Base-by-base conservation (phyloP, 169 alveolate genomes). In the Besnoitia besnoiti region DNA sequence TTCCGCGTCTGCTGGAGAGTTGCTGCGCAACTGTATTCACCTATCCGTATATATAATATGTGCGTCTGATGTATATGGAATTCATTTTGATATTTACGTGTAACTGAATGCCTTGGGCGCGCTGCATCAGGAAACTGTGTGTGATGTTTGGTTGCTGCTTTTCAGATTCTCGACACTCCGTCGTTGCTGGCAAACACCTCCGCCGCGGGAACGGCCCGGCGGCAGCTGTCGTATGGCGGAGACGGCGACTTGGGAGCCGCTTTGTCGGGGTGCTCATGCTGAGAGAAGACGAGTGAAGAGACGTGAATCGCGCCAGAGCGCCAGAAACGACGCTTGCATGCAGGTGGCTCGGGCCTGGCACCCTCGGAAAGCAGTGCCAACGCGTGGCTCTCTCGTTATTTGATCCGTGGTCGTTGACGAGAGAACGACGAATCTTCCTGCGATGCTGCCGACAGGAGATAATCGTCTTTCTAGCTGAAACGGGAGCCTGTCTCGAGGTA, bases 161-260 rank as follows among this genome's bases (percentile, higher is more conserved):
- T 2, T 35, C 82, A 85, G 91, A 61, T 85, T 39, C 82, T 85
- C 40, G 91, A 50, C 24, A 85, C 91, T 47, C 91, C 91, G 19
- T 85, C 91, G 51, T 82, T 85, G 40, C 80, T 85, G 51, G 82
- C 37, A 12, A 85, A 85, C 91, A 85, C 91, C n/a, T 39, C 55
- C 42, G 82, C 91, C n/a, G 35, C 55, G 21, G 73, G 91, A 12
- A 44, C 77, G 19, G 73, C 55, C 30, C 62, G 59, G 12, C 77
- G 55, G n/a, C 77, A 47, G 50, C 55, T 59, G 35, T 37, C 91
- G 44, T 30, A 50, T 30, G 40, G 40, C 33, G 80, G 33, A 12
- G 27, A 39, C 50, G 55, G 76, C 30, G 90, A 50, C 30, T 47
- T 27, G 77, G 10, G 33, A 33, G 27, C 19, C 0, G 73, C 73